phyloP scores from a whole-genome alignment of 2,329 filamentous ascomycete genomes.

The Fusarium kyushuense region DNA sequence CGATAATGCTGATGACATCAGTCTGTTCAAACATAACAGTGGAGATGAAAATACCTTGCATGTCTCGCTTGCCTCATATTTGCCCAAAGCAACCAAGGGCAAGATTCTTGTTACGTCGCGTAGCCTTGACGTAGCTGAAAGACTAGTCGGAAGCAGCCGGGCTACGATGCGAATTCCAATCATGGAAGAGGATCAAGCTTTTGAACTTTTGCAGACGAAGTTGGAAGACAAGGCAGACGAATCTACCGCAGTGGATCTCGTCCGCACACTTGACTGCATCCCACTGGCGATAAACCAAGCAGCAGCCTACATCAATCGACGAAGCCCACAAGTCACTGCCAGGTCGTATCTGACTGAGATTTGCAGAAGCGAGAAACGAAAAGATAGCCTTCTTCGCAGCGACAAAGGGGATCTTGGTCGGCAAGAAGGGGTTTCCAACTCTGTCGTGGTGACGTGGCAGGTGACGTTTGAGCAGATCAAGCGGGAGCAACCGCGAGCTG shows the following conservation, averaged over 20 bases:
- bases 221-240: conserved; percentile 7
- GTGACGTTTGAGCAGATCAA: conserved; percentile 20
- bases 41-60: not conserved
- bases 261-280: conserved; percentile 44
- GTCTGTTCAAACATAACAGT: not conserved
- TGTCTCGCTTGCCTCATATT: conserved; percentile 16
- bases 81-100: conserved; percentile 31
- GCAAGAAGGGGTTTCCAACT: conserved; percentile 8
- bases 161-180: conserved; percentile 10
- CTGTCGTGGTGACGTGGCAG: conserved; percentile 12
- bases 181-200: conserved; percentile 30
- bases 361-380: conserved; percentile 45
- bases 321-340: conserved; percentile 38
- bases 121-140: conserved; percentile 15
- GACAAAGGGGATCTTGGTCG: conserved; percentile 41
- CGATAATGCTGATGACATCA: conserved; percentile 40
- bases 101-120: conserved; percentile 39
- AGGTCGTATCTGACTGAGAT: conserved; percentile 50
- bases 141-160: conserved; percentile 8
- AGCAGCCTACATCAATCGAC: conserved; percentile 44
- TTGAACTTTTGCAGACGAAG: conserved; percentile 24
- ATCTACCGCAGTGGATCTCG: conserved; percentile 15
- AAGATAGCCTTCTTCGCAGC: conserved; percentile 42
- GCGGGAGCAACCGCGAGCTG: not conserved
- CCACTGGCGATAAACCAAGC: conserved; percentile 51